A percentile compares a stretch with the other conserved stretches of the same genome.
phyloP scores from a whole-genome alignment of 2,329 filamentous ascomycete genomes.

The Fulvia fulva region DNA sequence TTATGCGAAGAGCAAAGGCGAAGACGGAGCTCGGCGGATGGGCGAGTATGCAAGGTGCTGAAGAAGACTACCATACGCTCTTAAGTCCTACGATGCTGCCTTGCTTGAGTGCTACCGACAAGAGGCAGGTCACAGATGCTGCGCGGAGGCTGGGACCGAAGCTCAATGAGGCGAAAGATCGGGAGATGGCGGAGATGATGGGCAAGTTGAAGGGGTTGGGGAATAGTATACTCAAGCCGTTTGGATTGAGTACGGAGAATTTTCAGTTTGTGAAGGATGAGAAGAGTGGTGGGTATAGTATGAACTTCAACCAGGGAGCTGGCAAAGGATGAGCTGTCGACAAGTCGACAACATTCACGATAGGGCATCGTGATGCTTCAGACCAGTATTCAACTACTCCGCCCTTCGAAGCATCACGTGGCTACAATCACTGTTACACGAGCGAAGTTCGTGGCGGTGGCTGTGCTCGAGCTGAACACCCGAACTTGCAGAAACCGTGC shows the following conservation, averaged over 20 bases:
- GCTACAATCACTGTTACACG: too few relatives aligned
- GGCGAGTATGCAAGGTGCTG: constrained; percentile 72
- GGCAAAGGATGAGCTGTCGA: constrained; percentile 14
- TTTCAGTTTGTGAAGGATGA: constrained; percentile 93
- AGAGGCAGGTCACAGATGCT: constrained; percentile 63
- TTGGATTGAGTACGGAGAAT: constrained; percentile 89
- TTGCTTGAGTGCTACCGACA: constrained; percentile 63
- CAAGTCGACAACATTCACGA: background rate
- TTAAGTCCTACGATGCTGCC: constrained; percentile 44
- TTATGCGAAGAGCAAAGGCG: constrained; percentile 74
- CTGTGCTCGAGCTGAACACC: too few relatives aligned
- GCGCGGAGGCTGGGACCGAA: constrained; percentile 62
- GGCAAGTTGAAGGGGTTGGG: constrained; percentile 89
- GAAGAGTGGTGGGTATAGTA: constrained; percentile 83
- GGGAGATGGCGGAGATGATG: constrained; percentile 96
- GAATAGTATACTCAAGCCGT: constrained; percentile 86
- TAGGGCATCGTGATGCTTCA: background rate
- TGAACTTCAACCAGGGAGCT: constrained; percentile 68
- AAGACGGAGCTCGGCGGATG: constrained; percentile 69
- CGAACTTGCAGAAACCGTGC: too few relatives aligned
- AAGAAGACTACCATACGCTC: constrained; percentile 73
- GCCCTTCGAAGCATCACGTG: too few relatives aligned
- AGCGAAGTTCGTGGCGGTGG: too few relatives aligned
- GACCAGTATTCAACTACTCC: too few relatives aligned
- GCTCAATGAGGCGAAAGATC: constrained; percentile 74